Conservation (phyloP, 345 rosid species). For the Rhizophora mangle region DNA sequence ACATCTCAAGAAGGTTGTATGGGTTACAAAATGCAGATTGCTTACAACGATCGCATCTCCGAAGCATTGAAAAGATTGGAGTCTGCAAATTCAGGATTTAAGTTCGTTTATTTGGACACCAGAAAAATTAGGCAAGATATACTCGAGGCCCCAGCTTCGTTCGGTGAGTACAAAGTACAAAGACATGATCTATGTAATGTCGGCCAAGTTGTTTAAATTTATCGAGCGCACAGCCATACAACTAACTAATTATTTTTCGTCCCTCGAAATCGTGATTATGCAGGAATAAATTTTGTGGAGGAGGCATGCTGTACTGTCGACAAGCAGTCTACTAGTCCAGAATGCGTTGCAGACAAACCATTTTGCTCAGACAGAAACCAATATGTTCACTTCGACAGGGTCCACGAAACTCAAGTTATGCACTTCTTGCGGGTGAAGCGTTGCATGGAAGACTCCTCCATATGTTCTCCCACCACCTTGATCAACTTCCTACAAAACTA, state of each 20-base stretch:
- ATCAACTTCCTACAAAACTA: background rate
- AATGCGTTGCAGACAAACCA: background rate
- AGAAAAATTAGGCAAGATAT: background rate
- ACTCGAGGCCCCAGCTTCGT: background rate
- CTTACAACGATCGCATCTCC: background rate
- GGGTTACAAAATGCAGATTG: no score
- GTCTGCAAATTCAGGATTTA: background rate
- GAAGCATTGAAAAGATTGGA: background rate
- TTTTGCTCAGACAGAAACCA: background rate
- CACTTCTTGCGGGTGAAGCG: background rate
- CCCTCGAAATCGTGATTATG: background rate
- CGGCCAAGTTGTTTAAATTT: no score
- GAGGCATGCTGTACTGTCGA: background rate
- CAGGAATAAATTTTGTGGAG: background rate
- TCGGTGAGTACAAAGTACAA: background rate
- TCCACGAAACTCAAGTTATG: background rate
- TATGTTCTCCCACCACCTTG: background rate
- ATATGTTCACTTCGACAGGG: background rate
- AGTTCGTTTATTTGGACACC: background rate
- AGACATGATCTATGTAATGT: no score
- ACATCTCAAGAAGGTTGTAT: background rate
- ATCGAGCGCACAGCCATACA: no score
- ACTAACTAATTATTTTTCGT: no score
- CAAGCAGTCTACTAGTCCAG: background rate
- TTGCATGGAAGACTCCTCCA: background rate